These are phyloP conservation scores for Pyrenochaeta sp. DNA, from an alignment of 2,329 filamentous ascomycete genomes.

Conservation along the genomic window DNA sequence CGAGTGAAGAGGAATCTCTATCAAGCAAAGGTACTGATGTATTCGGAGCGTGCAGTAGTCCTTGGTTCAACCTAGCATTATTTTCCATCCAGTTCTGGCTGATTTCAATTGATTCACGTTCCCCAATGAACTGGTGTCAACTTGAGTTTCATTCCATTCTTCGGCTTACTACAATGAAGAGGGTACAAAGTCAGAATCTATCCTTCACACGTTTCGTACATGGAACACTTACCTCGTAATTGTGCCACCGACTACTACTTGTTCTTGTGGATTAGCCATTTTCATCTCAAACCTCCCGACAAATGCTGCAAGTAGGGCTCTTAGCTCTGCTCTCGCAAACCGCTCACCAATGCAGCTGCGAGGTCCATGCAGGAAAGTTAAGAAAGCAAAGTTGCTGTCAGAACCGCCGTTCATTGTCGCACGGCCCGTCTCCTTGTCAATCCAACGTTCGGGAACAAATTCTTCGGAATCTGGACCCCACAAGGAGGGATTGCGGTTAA, in stretches of 20 bases:
- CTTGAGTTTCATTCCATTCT: slow-evolving; percentile 49
- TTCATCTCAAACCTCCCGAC: slow-evolving; percentile 45
- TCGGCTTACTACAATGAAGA: slow-evolving; percentile 36
- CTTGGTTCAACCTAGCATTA: background rate
- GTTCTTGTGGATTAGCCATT: slow-evolving; percentile 42
- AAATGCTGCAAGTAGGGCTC: slow-evolving; percentile 47
- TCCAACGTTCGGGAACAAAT: slow-evolving; percentile 58
- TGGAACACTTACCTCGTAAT: slow-evolving; percentile 36
- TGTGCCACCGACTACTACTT: slow-evolving; percentile 42
- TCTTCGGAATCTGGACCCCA: slow-evolving; percentile 54
- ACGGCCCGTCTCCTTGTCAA: slow-evolving; percentile 47
- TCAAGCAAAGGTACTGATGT: too few species aligned
- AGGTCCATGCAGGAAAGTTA: slow-evolving; percentile 56
- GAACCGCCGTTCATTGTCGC: slow-evolving; percentile 53
- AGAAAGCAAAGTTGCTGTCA: slow-evolving; percentile 50
- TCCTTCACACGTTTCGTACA: background rate
- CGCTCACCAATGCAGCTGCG: slow-evolving; percentile 51
- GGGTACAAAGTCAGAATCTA: background rate
- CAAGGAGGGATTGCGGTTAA: slow-evolving; percentile 52
- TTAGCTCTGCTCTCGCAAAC: slow-evolving; percentile 50
- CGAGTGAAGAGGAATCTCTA: too few species aligned
- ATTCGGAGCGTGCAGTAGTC: too few species aligned
- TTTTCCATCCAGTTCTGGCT: background rate
- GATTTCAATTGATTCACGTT: background rate
- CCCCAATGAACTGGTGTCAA: slow-evolving; percentile 36